These are phyloP conservation scores for Alternaria gaisen DNA, from an alignment of 2,329 filamentous ascomycete genomes.

Conservation along the genomic window DNA sequence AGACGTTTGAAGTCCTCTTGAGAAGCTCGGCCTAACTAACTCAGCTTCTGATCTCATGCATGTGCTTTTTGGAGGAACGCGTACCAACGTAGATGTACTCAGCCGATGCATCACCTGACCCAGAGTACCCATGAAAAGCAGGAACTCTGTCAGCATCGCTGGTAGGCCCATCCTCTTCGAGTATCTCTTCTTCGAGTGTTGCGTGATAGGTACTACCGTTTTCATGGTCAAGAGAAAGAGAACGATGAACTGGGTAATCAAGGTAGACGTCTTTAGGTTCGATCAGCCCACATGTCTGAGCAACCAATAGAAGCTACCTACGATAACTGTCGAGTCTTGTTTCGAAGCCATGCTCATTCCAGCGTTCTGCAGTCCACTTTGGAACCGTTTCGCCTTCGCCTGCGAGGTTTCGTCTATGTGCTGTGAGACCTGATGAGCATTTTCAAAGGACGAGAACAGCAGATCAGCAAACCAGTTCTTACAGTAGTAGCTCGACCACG, in stretches of 20 bases:
- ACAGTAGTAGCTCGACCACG: slow-evolving; percentile 49
- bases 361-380: slow-evolving; percentile 48
- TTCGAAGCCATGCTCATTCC: slow-evolving; percentile 41
- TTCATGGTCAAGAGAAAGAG: slow-evolving; percentile 38
- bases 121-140: slow-evolving; percentile 59
- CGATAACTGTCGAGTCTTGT: slow-evolving; percentile 46
- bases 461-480: neutral
- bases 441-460: neutral
- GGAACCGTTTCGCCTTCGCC: slow-evolving; percentile 47
- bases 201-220: slow-evolving; percentile 42
- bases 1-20: slow-evolving; percentile 56
- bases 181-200: slow-evolving; percentile 41
- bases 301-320: slow-evolving; percentile 11
- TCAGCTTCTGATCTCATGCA: neutral
- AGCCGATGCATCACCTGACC: slow-evolving; percentile 54
- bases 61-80: neutral
- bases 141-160: slow-evolving; percentile 51
- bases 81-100: slow-evolving; percentile 58
- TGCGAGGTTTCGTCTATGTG: slow-evolving; percentile 41
- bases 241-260: slow-evolving; percentile 49
- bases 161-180: slow-evolving; percentile 43
- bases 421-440: slow-evolving; percentile 9
- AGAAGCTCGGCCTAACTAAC: slow-evolving; percentile 32
- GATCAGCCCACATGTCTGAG: neutral
- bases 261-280: slow-evolving; percentile 21